Evolutionary conservation across 305 asterid genomes (phyloP), one percentile per base, ranked within the genome.

Genomic region (Nicotiana rustica): DNA sequence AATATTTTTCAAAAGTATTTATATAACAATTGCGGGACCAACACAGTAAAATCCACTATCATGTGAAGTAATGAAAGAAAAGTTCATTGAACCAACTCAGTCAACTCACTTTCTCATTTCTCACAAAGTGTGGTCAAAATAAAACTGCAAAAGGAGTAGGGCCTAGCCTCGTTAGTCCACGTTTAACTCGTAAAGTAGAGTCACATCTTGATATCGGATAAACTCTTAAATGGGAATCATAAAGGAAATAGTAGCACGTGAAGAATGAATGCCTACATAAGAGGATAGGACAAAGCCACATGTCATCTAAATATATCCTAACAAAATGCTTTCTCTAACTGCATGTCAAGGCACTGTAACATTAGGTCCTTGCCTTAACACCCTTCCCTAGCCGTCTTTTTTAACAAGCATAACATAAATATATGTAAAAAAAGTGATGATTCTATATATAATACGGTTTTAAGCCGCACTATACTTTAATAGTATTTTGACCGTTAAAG

Each of bases 51-150:
- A 10, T 41, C 12, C 78, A 33, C 36, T 19, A 70, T 44, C 19
- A 44, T 70, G 78, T 70, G 59, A 70, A 70, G 5, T 70, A 19
- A 21, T 70, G 57, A 44, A 44, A 44, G 1, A n/a, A 38, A 35
- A 15, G 17, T 33, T 41, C 60, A 41, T 25, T 44, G 38, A 70
- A 44, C 60, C 78, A 70, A 70, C 78, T 41, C 33, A 41, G 12
- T 13, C 60, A 44, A 4, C n/a, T 19, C 36, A 69, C 10, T 69
- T 69, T 38, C 77, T 38, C 52, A 4, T 69, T 19, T 47, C 5
- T 38, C 77, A 69, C 57, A n/a, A 69, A 10, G 77, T 69, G 57
- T 69, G 77, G 77, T 36, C 57, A 38, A 69, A 15, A n/a, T 33
- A 69, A 15, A 38, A 69, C 33, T 69, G 33, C 29, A 33, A 38